A percentile compares a stretch with the other conserved stretches of the same genome.
These are phyloP conservation scores for Geranomyces michiganensis DNA, from an alignment of 192 early-diverging fungal genomes.

Conservation along the genomic window DNA sequence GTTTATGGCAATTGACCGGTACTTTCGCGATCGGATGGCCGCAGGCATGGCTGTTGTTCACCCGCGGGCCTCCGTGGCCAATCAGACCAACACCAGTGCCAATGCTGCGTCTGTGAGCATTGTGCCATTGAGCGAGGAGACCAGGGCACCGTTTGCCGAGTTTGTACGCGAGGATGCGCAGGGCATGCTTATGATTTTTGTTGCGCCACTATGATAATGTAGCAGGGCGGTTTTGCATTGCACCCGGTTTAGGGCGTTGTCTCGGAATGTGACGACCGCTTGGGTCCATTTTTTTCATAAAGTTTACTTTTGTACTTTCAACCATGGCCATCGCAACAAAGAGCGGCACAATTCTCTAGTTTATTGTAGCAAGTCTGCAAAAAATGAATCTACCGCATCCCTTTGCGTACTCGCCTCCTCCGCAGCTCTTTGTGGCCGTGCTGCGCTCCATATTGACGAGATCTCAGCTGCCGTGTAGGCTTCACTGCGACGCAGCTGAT, in stretches of 20 bases:
- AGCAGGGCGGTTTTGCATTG: too few species aligned
- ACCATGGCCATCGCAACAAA: too few species aligned
- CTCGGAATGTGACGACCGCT: too few species aligned
- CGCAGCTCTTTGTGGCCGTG: slow-evolving; percentile 33
- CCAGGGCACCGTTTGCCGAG: slow-evolving; percentile 7
- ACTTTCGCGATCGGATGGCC: slow-evolving; percentile 9
- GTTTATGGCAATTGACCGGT: slow-evolving; percentile 9
- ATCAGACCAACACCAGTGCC: background rate
- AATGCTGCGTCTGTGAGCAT: background rate
- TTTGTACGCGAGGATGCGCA: background rate
- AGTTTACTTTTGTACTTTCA: too few species aligned
- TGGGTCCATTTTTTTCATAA: background rate
- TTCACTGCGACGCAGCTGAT: too few species aligned
- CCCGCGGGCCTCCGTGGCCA: background rate
- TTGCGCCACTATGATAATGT: background rate
- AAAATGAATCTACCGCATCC: slow-evolving; percentile 70
- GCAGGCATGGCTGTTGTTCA: slow-evolving; percentile 11
- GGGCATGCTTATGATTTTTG: background rate
- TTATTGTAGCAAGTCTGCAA: slow-evolving; percentile 62
- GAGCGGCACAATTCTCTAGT: too few species aligned
- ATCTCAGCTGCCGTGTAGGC: slow-evolving; percentile 20
- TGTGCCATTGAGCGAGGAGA: slow-evolving; percentile 8
- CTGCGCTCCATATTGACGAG: slow-evolving; percentile 40
- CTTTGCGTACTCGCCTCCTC: slow-evolving; percentile 30
- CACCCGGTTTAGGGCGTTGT: too few species aligned